phyloP scores from a whole-genome alignment of 2,329 filamentous ascomycete genomes.

The Talaromyces marneffei region DNA sequence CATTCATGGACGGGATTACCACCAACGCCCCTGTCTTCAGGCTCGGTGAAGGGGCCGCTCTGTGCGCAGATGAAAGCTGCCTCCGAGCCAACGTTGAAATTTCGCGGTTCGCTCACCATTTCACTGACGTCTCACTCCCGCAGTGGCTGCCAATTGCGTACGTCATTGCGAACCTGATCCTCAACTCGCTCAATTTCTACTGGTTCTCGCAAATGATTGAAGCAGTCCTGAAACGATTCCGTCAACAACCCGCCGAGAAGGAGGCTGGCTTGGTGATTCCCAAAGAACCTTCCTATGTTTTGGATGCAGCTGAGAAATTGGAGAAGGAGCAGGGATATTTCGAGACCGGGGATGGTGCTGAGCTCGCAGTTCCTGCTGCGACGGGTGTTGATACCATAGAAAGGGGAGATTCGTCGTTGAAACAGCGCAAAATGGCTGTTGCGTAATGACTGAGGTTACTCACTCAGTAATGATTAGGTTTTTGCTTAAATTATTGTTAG shows the following conservation, averaged over 20 bases:
- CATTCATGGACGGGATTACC: conserved; percentile 25
- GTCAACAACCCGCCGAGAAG: conserved; percentile 28
- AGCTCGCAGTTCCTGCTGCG: conserved; percentile 5
- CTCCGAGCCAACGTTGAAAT: conserved; percentile 42
- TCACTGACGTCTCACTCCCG: conserved; percentile 40
- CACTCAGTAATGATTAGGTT: not conserved
- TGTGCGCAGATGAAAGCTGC: conserved; percentile 36
- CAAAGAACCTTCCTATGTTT: conserved; percentile 27
- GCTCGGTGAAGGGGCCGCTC: conserved; percentile 24
- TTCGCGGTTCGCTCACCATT: conserved; percentile 43
- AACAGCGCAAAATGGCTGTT: conserved; percentile 2
- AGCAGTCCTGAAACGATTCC: conserved; percentile 58
- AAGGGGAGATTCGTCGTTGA: conserved; percentile 6
- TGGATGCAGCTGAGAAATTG: conserved; percentile 24
- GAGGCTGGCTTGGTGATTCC: conserved; percentile 20
- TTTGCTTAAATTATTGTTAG: not conserved
- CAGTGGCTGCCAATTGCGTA: conserved; percentile 56
- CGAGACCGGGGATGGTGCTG: conserved; percentile 22
- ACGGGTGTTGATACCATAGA: conserved; percentile 3
- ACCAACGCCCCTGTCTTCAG: conserved; percentile 33
- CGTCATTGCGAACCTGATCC: conserved; percentile 52
- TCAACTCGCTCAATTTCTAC: conserved; percentile 59
- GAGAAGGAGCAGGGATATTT: conserved; percentile 27
- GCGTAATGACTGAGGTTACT: not conserved
- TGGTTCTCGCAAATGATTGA: conserved; percentile 66